Evolutionary conservation across 352 stramenopile genomes (phyloP), one percentile per base, ranked within the genome.

Genomic region (Thraustotheca clavata): DNA sequence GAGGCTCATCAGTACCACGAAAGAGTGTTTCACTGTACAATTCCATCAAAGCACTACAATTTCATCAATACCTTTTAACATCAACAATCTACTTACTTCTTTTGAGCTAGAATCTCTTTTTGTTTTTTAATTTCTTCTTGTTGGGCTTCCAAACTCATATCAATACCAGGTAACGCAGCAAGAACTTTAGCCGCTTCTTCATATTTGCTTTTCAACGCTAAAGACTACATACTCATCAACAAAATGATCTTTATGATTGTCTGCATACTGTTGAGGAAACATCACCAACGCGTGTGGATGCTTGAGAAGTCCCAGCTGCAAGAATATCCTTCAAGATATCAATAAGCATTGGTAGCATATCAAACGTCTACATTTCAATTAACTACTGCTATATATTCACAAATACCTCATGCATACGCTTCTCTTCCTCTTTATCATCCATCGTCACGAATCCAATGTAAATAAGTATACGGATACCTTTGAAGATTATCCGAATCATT

Each of bases 11-110:
- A 39, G 82, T 91, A 36, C 84, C 84, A 41, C 84, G 80, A 69
- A 90, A 93, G 36, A 93, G 67, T 39, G 84, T 93, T 70, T 89
- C 87, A 74, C 80, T 89, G 69, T 89, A 93, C 40, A 93, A 73
- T 69, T 93, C 84, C 66, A 88, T 74, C 29, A 88, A 71, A 26
- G 87, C 78, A 22, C 84, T 93, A 62, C n/a, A 67, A 54, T 22
- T 5, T 31, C 47, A 22, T 49, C 18, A 1, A 49, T 33, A 14
- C 22, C 11, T 26, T 4, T 5, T 26, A 4, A 33, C 14, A 2
- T 32, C n/a, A 6, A 47, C 31, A 39, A 43, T 16, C 20, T 46
- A 65, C 69, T 59, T 70, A 91, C 84, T 76, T 88, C 48, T 89
- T 84, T 62, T 81, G 84, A 60, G 88, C 80, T 49, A 93, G 72